These are phyloP conservation scores for Ilex asprella DNA, from an alignment of 257 asterid species.

Conservation along the genomic window DNA sequence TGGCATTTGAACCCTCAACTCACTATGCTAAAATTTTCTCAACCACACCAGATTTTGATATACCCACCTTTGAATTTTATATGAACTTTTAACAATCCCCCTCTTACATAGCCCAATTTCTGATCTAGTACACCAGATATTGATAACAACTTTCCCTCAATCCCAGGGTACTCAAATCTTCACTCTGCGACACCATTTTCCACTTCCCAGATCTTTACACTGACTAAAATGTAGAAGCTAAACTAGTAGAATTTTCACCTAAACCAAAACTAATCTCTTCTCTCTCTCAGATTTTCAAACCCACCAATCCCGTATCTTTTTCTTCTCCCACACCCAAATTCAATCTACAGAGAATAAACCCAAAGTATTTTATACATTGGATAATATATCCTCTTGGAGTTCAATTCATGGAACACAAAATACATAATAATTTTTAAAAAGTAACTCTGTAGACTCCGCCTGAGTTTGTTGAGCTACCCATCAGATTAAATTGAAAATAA, in stretches of 20 bases:
- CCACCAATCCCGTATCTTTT: constrained; percentile 14
- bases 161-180: constrained; percentile 11
- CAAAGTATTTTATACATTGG: no score
- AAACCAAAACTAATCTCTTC: constrained; percentile 37
- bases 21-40: constrained; percentile 12
- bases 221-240: constrained; percentile 22
- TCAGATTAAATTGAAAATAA: constrained; percentile 19
- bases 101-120: neutral
- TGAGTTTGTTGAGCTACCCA: constrained; percentile 79
- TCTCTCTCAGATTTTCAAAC: constrained; percentile 22
- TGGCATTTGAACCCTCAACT: neutral
- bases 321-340: neutral
- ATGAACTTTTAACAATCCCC: constrained; percentile 12
- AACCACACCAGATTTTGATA: constrained; percentile 6
- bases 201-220: no score
- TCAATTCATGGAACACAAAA: no score
- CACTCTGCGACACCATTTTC: neutral
- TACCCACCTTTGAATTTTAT: neutral
- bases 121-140: no score
- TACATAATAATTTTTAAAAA: neutral
- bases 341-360: neutral
- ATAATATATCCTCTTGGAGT: no score
- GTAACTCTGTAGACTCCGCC: constrained; percentile 51
- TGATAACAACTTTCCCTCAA: neutral
- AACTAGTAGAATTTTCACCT: constrained; percentile 53